phyloP scores from a whole-genome alignment of 768 basidiomycete genomes.

The Boletellus ananiceps region DNA sequence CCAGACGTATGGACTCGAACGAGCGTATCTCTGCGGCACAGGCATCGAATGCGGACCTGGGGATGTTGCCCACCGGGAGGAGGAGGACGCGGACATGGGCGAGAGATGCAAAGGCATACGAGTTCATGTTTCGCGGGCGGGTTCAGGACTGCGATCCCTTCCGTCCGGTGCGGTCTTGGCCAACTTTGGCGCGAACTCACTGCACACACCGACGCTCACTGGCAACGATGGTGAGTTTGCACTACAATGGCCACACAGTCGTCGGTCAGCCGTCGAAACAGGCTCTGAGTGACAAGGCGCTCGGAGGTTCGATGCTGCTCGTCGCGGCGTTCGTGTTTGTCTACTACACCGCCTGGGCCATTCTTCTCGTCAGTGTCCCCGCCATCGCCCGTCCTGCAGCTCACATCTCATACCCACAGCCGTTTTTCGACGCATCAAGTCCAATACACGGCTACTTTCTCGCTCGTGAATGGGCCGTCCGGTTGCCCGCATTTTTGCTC shows the following conservation, averaged over 20 bases:
- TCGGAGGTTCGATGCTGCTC: slow-evolving; percentile 79
- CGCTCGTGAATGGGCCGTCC: slow-evolving; percentile 86
- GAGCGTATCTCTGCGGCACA: slow-evolving; percentile 71
- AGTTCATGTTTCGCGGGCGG: slow-evolving; percentile 47
- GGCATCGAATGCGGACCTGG: slow-evolving; percentile 61
- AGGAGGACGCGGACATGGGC: slow-evolving; percentile 84
- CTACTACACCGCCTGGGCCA: slow-evolving; percentile 92
- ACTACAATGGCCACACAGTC: background rate
- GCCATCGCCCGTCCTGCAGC: background rate
- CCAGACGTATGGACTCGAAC: slow-evolving; percentile 69
- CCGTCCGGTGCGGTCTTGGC: background rate
- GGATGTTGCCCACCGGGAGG: slow-evolving; percentile 78
- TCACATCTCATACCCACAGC: slow-evolving; percentile 39
- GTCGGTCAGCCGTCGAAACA: slow-evolving; percentile 28
- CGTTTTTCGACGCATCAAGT: slow-evolving; percentile 75
- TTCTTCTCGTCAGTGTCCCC: slow-evolving; percentile 63
- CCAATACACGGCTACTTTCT: slow-evolving; percentile 80
- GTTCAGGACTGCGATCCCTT: too few species aligned
- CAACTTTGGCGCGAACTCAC: slow-evolving; percentile 18
- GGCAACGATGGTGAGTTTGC: slow-evolving; percentile 26
- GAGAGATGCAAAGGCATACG: slow-evolving; percentile 71
- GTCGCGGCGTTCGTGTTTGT: slow-evolving; percentile 71
- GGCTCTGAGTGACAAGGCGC: slow-evolving; percentile 75
- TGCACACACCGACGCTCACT: background rate
- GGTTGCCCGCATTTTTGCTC: slow-evolving; percentile 79